Percentiles rank a stretch among this genome's conserved stretches.
Conservation (phyloP, 768 basidiomycete genomes). For the Rhodotorula kratochvilovae region DNA sequence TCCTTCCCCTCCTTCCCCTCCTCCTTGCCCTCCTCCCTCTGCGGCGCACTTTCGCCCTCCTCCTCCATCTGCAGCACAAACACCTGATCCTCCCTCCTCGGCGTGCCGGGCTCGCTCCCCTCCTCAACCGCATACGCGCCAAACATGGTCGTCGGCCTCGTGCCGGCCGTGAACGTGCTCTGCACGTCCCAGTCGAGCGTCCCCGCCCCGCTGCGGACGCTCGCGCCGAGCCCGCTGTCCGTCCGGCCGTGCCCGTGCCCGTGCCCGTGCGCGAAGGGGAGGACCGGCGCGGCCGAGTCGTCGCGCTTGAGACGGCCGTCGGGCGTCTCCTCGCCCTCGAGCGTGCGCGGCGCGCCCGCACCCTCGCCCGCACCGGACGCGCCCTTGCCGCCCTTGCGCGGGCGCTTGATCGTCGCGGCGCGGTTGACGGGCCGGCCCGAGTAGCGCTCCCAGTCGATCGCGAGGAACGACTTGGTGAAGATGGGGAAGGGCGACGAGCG, state of each 20-base stretch:
- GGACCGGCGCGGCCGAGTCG: background rate
- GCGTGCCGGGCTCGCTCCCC: too few species aligned
- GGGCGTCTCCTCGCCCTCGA: background rate
- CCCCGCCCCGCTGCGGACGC: background rate
- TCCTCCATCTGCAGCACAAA: conserved; percentile 11
- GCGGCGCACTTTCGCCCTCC: background rate
- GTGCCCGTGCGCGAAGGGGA: too few species aligned
- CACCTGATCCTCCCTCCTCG: background rate
- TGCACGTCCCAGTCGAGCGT: conserved; percentile 27
- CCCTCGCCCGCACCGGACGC: background rate
- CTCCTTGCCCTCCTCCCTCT: background rate
- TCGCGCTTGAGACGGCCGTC: background rate
- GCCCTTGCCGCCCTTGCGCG: background rate
- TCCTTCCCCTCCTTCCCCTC: background rate
- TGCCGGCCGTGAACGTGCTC: background rate
- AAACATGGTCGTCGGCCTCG: background rate
- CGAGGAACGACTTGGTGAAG: conserved; percentile 22
- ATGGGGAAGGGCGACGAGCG: conserved; percentile 22
- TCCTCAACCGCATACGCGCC: background rate
- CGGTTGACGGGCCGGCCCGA: conserved; percentile 29
- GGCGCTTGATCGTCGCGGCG: conserved; percentile 14
- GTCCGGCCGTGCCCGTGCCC: background rate
- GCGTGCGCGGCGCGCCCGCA: background rate
- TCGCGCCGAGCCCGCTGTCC: background rate
- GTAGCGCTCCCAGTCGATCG: conserved; percentile 33